Evolutionary conservation across 306 rosid genomes (phyloP), one percentile per base, ranked within the genome.

Genomic region (Myrica gale): DNA sequence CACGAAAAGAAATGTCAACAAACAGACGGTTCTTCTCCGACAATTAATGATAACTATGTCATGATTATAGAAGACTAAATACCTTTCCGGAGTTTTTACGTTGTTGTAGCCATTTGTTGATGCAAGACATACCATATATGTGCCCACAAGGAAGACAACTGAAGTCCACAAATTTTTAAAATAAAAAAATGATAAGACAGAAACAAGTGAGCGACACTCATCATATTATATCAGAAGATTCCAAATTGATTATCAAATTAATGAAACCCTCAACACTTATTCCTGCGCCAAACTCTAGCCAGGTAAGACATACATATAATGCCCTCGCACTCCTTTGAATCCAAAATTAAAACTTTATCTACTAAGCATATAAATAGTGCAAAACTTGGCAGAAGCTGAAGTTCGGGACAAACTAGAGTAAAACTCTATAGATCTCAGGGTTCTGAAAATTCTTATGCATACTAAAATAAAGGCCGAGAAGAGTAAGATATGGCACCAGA

Each of bases 61-160:
- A 46, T 63, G 6, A 58, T 13, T 0, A 63, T 12, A 78, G 6
- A 3, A 5, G 5, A 68, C 6, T 17, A 62, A 63, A 54, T 76
- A 90, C 98, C 98, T 93, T 93, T 71, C 91, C 85, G 0, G 88
- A 79, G 71, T 68, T 86, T 81, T 32, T 76, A 12, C 82, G 79
- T 72, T 87, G 95, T 68, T 84, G 79, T 73, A 93, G 83, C 98
- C 98, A 93, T 79, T 51, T 89, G 60, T 74, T 87, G 70, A 93
- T 85, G 83, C 98, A 93, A 77, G 96, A 90, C 92, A 89, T 86
- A 20, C 98, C 98, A 81, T 85, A 93, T 26, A 93, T 44, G 85
- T 93, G 98, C 62, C 98, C 98, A 72, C 98, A 93, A 74, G 98
- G 95, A 88, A 93, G 98, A 84, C 96, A 93, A 41, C 98, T 93